A percentile compares a stretch with the other conserved stretches of the same genome.
These are phyloP conservation scores for Phytophthora podocarpi DNA, from an alignment of 352 stramenopile genomes.

Conservation along the genomic window DNA sequence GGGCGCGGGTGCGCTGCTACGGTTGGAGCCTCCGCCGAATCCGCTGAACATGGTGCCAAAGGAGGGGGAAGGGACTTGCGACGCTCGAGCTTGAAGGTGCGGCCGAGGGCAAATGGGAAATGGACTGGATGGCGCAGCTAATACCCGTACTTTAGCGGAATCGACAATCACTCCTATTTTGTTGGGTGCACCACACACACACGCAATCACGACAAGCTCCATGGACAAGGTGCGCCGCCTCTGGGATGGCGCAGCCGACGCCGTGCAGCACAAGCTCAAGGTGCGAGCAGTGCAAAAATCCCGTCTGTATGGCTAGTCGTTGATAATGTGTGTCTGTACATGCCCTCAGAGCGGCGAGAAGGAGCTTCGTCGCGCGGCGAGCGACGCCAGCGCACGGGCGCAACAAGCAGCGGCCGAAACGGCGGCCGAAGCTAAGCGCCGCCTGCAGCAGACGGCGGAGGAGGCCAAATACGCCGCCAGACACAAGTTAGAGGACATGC, in stretches of 20 bases:
- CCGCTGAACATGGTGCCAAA: slow-evolving; percentile 62
- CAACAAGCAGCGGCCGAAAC: slow-evolving; percentile 4
- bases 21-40: slow-evolving; percentile 52
- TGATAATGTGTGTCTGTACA: not conserved
- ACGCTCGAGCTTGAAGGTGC: slow-evolving; percentile 9
- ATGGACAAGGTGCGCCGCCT: slow-evolving; percentile 38
- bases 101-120: slow-evolving; percentile 25
- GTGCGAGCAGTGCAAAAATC: not conserved
- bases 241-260: slow-evolving; percentile 18
- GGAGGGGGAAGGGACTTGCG: not conserved
- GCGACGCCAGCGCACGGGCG: slow-evolving; percentile 3
- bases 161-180: slow-evolving; percentile 20
- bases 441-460: slow-evolving; percentile 11
- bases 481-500: slow-evolving; percentile 14
- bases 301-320: not conserved
- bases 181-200: slow-evolving; percentile 12
- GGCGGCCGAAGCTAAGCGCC: slow-evolving; percentile 20
- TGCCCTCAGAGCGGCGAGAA: slow-evolving; percentile 16
- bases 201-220: too few relatives aligned
- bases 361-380: slow-evolving; percentile 19
- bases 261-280: slow-evolving; percentile 35
- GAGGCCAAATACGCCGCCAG: slow-evolving; percentile 13
- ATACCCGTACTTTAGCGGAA: slow-evolving; percentile 28
- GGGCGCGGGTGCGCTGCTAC: slow-evolving; percentile 34
- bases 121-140: slow-evolving; percentile 37